Base-by-base conservation (phyloP, 176 grass and related monocot genomes). In the Aegilops bicornis region DNA sequence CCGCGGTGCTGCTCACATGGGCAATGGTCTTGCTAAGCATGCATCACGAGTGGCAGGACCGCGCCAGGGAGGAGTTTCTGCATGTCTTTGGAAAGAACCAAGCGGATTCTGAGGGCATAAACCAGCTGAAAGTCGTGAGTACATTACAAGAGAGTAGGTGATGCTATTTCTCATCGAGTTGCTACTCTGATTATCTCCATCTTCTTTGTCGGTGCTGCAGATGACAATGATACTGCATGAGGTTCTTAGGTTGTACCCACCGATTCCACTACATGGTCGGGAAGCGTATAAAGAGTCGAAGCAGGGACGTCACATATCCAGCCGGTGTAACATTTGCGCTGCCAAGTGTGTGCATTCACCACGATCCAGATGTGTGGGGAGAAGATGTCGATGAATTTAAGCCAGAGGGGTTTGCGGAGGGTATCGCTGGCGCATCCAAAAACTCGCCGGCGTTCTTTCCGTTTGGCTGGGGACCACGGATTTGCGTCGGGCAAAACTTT, bases 201-300 rank as follows among this genome's bases (percentile, higher is more conserved):
- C 15, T 64, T 22, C 33, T 80, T 0, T 84, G 50, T 36, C 40
- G 35, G 45, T 58, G 45, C 59, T 39, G 37, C 37, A 96, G 87
- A 89, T 96, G 37, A 93, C 94, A 23, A 92, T 96, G 89, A 86
- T 93, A 81, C 33, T 93, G 62, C 79, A 92, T 23, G 94, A 96
- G 85, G 91, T 93, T 56, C 89, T 96, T 8, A 69, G 94, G 22
- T 47, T 96, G 12, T 93, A 93, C 81, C 91, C 94, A 17, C 89
- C 94, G 10, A 47, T 61, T 23, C 17, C 78, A 16, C 15, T 25
- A n/a, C 3, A 93, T 82, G 7, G 9, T 10, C 73, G 85, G 24
- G 65, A 88, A 52, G 77, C 82, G 10, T 86, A 90, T 50, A 85
- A 82, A 58, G 76, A 84, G n/a, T 54, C 88, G 14, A 77, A 96